A percentile compares a stretch with the other conserved stretches of the same genome.
Conservation (phyloP, 768 basidiomycete genomes). For the Amyloporia xantha region DNA sequence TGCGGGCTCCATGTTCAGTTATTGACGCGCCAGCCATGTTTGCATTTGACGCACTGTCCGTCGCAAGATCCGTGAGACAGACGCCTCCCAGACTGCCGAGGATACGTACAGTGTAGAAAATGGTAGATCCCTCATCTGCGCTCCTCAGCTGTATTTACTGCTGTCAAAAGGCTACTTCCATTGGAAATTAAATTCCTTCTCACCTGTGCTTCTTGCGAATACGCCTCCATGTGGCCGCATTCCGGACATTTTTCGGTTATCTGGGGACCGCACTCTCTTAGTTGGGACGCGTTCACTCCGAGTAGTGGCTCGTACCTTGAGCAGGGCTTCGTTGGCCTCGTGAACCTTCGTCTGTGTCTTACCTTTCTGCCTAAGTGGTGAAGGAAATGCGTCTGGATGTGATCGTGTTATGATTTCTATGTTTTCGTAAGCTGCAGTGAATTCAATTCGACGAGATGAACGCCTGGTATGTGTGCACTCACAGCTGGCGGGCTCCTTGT, state of each 20-base stretch:
- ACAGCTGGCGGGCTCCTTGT: slow-evolving; percentile 87
- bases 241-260: slow-evolving; percentile 85
- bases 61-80: slow-evolving; percentile 9
- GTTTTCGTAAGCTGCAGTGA: slow-evolving; percentile 88
- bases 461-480: slow-evolving; percentile 34
- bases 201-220: slow-evolving; percentile 86
- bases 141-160: slow-evolving; percentile 62
- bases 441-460: not conserved
- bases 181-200: slow-evolving; percentile 22
- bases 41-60: slow-evolving; percentile 64
- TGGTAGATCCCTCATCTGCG: slow-evolving; percentile 91
- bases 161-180: too few relatives aligned
- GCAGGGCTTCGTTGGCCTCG: slow-evolving; percentile 57
- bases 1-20: slow-evolving; percentile 37
- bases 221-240: slow-evolving; percentile 81
- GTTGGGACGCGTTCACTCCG: not conserved
- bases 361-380: slow-evolving; percentile 75
- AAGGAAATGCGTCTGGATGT: slow-evolving; percentile 92
- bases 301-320: slow-evolving; percentile 38
- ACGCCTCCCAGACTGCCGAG: not conserved
- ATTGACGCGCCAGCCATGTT: slow-evolving; percentile 78
- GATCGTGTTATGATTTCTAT: slow-evolving; percentile 85
- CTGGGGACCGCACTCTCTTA: slow-evolving; percentile 30
- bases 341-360: slow-evolving; percentile 85
- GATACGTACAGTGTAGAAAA: slow-evolving; percentile 81